A percentile compares a stretch with the other conserved stretches of the same genome.
Conservation (phyloP, 352 stramenopile genomes). For the Phytopythium sindhum region DNA sequence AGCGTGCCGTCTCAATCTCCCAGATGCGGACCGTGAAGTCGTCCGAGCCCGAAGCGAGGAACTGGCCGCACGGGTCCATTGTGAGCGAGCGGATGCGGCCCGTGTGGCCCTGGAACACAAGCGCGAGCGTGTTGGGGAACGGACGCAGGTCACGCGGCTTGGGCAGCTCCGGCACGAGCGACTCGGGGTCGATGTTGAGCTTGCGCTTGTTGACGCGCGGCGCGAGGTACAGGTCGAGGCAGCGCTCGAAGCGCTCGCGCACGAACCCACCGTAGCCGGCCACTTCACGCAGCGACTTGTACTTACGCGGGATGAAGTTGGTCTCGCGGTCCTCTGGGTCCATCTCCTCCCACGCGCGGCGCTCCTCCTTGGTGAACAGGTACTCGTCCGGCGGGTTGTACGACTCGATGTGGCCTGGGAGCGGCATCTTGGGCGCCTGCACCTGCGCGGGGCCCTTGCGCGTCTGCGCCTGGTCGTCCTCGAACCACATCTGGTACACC, state of each 20-base stretch:
- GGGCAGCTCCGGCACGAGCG: slow-evolving; percentile 94
- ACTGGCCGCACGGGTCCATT: slow-evolving; percentile 96
- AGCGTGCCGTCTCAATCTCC: slow-evolving; percentile 95
- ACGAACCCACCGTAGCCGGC: slow-evolving; percentile 96
- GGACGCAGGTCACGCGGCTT: slow-evolving; percentile 96
- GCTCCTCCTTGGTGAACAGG: slow-evolving; percentile 95
- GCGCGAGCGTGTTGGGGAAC: slow-evolving; percentile 95
- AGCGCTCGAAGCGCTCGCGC: slow-evolving; percentile 99
- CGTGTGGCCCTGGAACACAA: slow-evolving; percentile 88
- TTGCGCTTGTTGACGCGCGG: slow-evolving; percentile 95
- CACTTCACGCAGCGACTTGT: slow-evolving; percentile 95
- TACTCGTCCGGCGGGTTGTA: slow-evolving; percentile 99
- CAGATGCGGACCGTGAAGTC: slow-evolving; percentile 96
- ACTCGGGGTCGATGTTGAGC: slow-evolving; percentile 98
- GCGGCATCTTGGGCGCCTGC: slow-evolving; percentile 96
- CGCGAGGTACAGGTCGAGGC: slow-evolving; percentile 99
- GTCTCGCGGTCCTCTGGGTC: slow-evolving; percentile 95
- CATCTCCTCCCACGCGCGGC: slow-evolving; percentile 93
- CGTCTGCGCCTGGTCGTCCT: slow-evolving; percentile 85
- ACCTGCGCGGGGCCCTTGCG: slow-evolving; percentile 95
- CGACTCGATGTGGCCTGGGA: slow-evolving; percentile 97
- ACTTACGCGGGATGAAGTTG: slow-evolving; percentile 98
- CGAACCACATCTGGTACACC: slow-evolving; percentile 92
- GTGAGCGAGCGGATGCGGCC: slow-evolving; percentile 91
- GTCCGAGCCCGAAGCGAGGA: slow-evolving; percentile 94